Evolutionary conservation across 2,329 filamentous ascomycete species (phyloP).

Genomic region (Monosporascus ibericus): DNA sequence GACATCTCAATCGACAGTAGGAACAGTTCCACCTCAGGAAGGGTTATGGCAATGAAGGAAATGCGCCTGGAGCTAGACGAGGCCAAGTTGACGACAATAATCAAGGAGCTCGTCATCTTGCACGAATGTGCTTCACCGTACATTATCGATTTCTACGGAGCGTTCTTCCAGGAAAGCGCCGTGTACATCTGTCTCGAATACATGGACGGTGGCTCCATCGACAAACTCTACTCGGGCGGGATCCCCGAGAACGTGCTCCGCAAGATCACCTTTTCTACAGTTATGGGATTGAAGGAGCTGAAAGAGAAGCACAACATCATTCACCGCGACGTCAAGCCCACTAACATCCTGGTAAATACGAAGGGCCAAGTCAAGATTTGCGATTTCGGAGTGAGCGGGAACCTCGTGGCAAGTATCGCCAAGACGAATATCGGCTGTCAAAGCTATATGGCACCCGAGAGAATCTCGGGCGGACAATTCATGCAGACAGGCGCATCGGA

Average conservation of each 20-base stretch:
- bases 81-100: slow-evolving; percentile 91
- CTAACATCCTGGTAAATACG: slow-evolving; percentile 93
- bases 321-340: slow-evolving; percentile 96
- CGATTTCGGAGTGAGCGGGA: slow-evolving; percentile 95
- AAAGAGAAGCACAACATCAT: slow-evolving; percentile 99
- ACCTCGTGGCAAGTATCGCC: slow-evolving; percentile 92
- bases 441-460: slow-evolving; percentile 97
- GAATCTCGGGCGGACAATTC: slow-evolving; percentile 82
- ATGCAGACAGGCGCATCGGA: slow-evolving; percentile 64
- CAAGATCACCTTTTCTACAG: slow-evolving; percentile 85
- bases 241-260: slow-evolving; percentile 82
- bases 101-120: slow-evolving; percentile 94
- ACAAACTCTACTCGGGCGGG: slow-evolving; percentile 88
- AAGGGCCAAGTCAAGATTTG: slow-evolving; percentile 94
- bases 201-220: slow-evolving; percentile 97
- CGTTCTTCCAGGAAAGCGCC: slow-evolving; percentile 97
- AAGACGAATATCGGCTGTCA: slow-evolving; percentile 99
- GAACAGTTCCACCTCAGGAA: slow-evolving; percentile 53
- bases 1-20: slow-evolving; percentile 18
- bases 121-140: slow-evolving; percentile 93
- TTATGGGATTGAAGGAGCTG: slow-evolving; percentile 83
- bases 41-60: slow-evolving; percentile 99
- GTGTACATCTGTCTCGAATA: slow-evolving; percentile 99
- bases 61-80: slow-evolving; percentile 93
- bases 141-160: slow-evolving; percentile 98